These are phyloP conservation scores for Boechera retrofracta DNA, from an alignment of 345 rosid species.

Conservation along the genomic window DNA sequence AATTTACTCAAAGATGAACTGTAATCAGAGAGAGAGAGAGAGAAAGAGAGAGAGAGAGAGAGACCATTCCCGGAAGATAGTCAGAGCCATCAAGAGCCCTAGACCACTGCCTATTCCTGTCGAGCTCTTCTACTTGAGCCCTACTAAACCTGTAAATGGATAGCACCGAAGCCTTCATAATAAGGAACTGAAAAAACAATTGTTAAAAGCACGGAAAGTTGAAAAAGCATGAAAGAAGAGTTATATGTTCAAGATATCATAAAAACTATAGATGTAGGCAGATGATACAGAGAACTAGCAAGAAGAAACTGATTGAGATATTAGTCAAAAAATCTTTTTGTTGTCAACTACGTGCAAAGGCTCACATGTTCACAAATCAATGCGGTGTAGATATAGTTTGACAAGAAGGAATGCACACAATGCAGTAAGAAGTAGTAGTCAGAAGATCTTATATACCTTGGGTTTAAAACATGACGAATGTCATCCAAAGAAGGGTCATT, in stretches of 20 bases:
- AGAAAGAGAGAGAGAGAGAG: neutral
- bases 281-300: constrained; percentile 4
- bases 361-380: constrained; percentile 6
- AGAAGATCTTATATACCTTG: constrained; percentile 59
- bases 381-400: neutral
- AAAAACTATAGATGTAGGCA: neutral
- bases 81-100: constrained; percentile 99
- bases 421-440: neutral
- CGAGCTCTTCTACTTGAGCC: constrained; percentile 88
- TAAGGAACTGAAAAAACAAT: constrained; percentile 15
- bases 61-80: constrained; percentile 98
- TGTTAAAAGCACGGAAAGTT: neutral
- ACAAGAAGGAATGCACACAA: neutral
- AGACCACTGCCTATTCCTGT: constrained; percentile 91
- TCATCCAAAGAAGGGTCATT: constrained; percentile 95
- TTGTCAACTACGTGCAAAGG: neutral
- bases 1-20: neutral
- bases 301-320: neutral
- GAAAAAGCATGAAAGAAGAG: constrained; percentile 5
- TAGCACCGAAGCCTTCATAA: constrained; percentile 35
- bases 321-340: neutral
- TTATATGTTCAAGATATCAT: neutral
- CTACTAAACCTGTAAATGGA: constrained; percentile 65
- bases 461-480: constrained; percentile 89
- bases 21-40: neutral